Base-by-base conservation (phyloP, 2,329 filamentous ascomycete species). In the Colletotrichum musae region DNA sequence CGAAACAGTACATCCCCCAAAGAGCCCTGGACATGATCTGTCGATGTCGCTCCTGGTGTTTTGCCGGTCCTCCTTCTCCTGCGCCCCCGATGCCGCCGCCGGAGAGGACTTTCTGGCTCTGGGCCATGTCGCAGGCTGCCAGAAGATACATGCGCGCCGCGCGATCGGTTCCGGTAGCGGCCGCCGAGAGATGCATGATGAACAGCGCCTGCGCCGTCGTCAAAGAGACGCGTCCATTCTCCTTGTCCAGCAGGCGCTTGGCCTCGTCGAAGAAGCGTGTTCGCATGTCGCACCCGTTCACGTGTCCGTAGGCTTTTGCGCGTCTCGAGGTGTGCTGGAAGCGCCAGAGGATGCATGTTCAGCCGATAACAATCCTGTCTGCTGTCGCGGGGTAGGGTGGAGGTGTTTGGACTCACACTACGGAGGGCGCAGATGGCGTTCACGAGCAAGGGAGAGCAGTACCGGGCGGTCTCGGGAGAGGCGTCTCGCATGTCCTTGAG, bases 151-250 rank as follows among this genome's bases (percentile, higher is more conserved):
- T 71, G 52, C 70, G 52, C 36, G 28, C 50, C 15, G 48, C 36
- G n/a, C 39, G 39, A 48, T 45, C 9, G 70, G 68, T 28, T 70
- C 64, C 72, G 68, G 60, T 63, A 18, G 71, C 73, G 13, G 64
- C 69, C 66, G 58, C 70, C 52, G 59, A 52, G 62, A 72, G 21
- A 61, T 63, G 58, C 59, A 76, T 60, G 24, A 74, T 69, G 6
- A 73, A 68, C 9, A 77, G 36, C 4, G 69, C 75, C 48, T 77
- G 74, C 2, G 72, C 70, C 2, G 75, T 72, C 0, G 72, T 66
- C 7, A 76, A 24, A 13, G 71, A 73, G 6, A 59, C 50, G 10
- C 70, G 74, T 5, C 71, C 72, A 2, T 61, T 32, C 47, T 77
- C 73, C 3, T 71, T 50, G 4, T 75, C 72, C 9, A 76, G 65